Base-by-base conservation (phyloP, 2,329 filamentous ascomycete species). In the Fusarium sp. region DNA sequence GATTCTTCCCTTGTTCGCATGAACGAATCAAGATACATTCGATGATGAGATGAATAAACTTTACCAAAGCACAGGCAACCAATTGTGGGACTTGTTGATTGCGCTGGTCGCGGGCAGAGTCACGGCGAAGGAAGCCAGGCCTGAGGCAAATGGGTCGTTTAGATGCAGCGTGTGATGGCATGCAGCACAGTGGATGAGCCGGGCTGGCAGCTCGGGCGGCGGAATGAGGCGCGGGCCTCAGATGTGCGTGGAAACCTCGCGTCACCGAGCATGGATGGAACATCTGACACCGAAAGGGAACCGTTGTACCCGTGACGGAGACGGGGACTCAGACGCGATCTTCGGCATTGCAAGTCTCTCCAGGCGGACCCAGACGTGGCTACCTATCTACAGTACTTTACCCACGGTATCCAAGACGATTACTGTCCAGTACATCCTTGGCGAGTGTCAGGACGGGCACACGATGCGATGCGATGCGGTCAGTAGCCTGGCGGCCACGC, bases 131-230 rank as follows among this genome's bases (percentile, higher is more conserved):
- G 42, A 57, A 58, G 27, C 55, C 36, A 51, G 60, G 67, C 71
- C 64, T 71, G 35, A 61, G 51, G 67, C 60, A 70, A 20, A 72
- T 61, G 56, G 55, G 55, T 67, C 60, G 59, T 31, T 70, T 33
- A 11, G 55, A 66, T 61, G 58, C 46, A 67, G 62, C 22, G 55
- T 64, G 66, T 67, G 58, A 64, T 53, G 22, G 46, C 66, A 67
- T 64, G 57, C 63, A 67, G 70, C 40, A 44, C 53, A 58, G 61
- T 31, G 40, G 46, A 58, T 51, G 59, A 46, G 57, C 57, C 62
- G 42, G 35, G 38, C 22, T 57, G 33, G 22, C 33, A 24, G 53
- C 36, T 67, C 31, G 35, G 35, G 51, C 61, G 42, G 44, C 56
- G 31, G 56, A 62, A 70, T 49, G 40, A 64, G 60, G 40, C 29